These are phyloP conservation scores for Elsinoe batatas DNA, from an alignment of 2,329 filamentous ascomycete species.

Conservation along the genomic window DNA sequence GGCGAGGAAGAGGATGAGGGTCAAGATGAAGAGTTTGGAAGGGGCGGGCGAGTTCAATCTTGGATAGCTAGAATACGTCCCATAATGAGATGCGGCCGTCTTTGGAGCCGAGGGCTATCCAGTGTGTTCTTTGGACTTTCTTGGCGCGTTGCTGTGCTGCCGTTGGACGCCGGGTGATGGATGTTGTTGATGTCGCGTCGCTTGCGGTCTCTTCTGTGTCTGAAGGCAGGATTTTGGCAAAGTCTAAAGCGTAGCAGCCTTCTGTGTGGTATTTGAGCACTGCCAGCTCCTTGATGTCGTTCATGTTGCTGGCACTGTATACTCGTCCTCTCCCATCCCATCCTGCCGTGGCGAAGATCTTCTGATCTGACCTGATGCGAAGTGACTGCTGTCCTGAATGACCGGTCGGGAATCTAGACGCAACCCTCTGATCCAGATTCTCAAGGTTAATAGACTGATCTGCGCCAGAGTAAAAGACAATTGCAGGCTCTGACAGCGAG, in stretches of 20 bases:
- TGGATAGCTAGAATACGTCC: constrained; percentile 65
- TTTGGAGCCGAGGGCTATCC: constrained; percentile 83
- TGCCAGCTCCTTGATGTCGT: constrained; percentile 74
- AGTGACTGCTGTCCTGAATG: constrained; percentile 86
- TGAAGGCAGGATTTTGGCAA: constrained; percentile 41
- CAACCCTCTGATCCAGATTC: constrained; percentile 41
- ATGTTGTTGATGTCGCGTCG: constrained; percentile 14
- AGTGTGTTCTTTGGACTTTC: constrained; percentile 64
- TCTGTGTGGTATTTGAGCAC: constrained; percentile 91
- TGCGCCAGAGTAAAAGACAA: constrained; percentile 71
- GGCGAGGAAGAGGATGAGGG: constrained; percentile 44
- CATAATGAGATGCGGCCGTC: constrained; percentile 93
- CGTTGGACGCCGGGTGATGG: constrained; percentile 24
- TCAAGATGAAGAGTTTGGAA: constrained; percentile 42
- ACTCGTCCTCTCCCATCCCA: constrained; percentile 80
- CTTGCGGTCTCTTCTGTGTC: neutral
- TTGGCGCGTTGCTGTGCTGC: constrained; percentile 22
- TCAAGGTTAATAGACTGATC: constrained; percentile 74
- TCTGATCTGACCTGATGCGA: constrained; percentile 65
- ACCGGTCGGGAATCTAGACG: constrained; percentile 52
- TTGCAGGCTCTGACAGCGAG: constrained; percentile 33
- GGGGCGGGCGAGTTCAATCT: constrained; percentile 51
- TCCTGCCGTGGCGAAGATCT: constrained; percentile 78
- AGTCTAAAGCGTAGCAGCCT: constrained; percentile 73
- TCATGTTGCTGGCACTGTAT: constrained; percentile 70